These are phyloP conservation scores for Clonostachys sp. DNA, from an alignment of 2,329 filamentous ascomycete genomes.

Conservation along the genomic window DNA sequence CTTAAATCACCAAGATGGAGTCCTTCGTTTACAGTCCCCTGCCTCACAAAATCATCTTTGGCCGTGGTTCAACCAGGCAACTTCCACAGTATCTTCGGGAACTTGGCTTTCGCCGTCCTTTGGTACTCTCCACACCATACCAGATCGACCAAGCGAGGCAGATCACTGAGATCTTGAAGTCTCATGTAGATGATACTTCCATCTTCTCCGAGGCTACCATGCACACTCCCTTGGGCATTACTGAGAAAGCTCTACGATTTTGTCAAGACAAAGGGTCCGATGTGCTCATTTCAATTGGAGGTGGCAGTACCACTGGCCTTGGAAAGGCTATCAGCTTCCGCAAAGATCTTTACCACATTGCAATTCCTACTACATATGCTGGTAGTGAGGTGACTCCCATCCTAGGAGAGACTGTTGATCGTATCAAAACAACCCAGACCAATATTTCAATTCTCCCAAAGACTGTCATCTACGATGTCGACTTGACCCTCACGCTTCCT, in stretches of 20 bases:
- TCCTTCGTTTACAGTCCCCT: conserved; percentile 50
- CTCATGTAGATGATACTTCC: conserved; percentile 2
- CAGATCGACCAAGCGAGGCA: conserved; percentile 8
- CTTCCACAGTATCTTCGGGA: conserved; percentile 33
- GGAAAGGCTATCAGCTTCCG: conserved; percentile 51
- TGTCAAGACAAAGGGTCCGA: conserved; percentile 40
- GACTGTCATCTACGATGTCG: conserved; percentile 61
- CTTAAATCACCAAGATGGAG: conserved; percentile 29
- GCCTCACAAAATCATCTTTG: conserved; percentile 49
- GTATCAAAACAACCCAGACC: conserved; percentile 50
- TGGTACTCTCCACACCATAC: conserved; percentile 50
- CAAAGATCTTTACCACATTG: conserved; percentile 48
- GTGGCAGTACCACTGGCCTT: conserved; percentile 56
- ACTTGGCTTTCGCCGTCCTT: conserved; percentile 39
- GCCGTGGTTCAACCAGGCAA: conserved; percentile 46
- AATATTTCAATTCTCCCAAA: conserved; percentile 56
- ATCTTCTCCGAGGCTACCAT: conserved; percentile 51
- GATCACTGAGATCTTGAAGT: conserved; percentile 5
- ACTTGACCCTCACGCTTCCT: conserved; percentile 56
- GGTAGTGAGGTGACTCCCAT: conserved; percentile 63
- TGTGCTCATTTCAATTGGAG: conserved; percentile 53
- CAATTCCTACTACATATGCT: conserved; percentile 56
- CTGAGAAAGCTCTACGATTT: conserved; percentile 46
- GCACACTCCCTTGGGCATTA: conserved; percentile 56
- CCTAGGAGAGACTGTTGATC: conserved; percentile 55